Conservation (phyloP, 2,329 filamentous ascomycete species). For the Scedosporium minutisporum region DNA sequence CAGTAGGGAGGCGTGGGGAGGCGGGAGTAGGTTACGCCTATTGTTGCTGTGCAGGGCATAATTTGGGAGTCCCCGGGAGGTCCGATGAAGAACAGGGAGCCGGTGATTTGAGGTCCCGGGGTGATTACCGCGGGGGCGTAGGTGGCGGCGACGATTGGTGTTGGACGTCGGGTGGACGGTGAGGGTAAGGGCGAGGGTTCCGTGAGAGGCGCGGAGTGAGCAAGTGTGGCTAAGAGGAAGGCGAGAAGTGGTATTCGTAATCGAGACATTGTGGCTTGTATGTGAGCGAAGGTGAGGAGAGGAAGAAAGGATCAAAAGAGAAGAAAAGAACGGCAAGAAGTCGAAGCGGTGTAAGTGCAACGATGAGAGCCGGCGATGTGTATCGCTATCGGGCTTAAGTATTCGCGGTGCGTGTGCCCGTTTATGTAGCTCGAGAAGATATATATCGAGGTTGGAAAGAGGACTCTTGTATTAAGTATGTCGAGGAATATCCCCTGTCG, state of each 20-base stretch:
- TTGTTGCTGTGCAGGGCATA: constrained; percentile 6
- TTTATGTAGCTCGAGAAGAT: not conserved
- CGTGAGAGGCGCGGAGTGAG: not conserved
- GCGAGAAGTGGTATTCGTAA: not conserved
- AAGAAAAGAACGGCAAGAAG: not conserved
- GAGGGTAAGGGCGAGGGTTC: not conserved
- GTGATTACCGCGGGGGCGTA: not conserved
- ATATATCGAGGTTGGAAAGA: not conserved
- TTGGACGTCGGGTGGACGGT: not conserved
- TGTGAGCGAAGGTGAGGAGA: not conserved
- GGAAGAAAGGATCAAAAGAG: not conserved
- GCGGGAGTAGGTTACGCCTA: constrained; percentile 15
- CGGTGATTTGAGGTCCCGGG: not conserved
- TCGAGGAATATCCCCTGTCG: not conserved
- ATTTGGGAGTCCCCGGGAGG: constrained; percentile 3
- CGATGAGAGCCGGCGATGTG: not conserved
- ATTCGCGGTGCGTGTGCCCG: not conserved
- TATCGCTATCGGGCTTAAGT: not conserved
- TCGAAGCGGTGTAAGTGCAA: not conserved
- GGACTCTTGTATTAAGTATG: not conserved
- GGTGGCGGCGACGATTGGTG: not conserved
- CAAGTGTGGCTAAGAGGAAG: not conserved
- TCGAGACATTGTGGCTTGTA: not conserved
- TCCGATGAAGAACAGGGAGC: not conserved
- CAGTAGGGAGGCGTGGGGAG: constrained; percentile 20